Conservation (phyloP, 495 filamentous ascomycete genomes). For the Parathielavia appendiculata region DNA sequence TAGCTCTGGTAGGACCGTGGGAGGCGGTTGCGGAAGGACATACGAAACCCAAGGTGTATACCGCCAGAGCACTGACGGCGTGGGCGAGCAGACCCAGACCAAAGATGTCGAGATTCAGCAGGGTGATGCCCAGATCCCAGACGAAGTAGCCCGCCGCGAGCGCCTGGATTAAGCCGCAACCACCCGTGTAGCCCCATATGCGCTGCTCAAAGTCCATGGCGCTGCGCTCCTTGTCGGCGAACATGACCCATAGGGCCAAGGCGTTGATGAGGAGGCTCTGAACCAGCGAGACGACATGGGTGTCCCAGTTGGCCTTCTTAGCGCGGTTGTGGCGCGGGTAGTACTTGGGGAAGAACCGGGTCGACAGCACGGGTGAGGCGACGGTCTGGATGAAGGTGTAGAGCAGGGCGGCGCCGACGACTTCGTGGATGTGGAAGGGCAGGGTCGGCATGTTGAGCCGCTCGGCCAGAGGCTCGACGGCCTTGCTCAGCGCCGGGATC, state of each 20-base stretch:
- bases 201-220: slow-evolving; percentile 67
- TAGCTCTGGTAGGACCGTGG: neutral
- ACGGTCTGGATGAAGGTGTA: slow-evolving; percentile 72
- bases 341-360: slow-evolving; percentile 59
- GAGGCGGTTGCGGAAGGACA: slow-evolving; percentile 36
- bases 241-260: slow-evolving; percentile 80
- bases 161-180: slow-evolving; percentile 73
- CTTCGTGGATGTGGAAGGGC: slow-evolving; percentile 82
- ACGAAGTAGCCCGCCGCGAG: slow-evolving; percentile 92
- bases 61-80: slow-evolving; percentile 74
- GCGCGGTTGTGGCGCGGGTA: slow-evolving; percentile 63
- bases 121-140: slow-evolving; percentile 80
- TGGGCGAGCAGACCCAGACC: slow-evolving; percentile 86
- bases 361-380: slow-evolving; percentile 71
- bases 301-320: slow-evolving; percentile 88
- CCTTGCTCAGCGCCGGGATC: slow-evolving; percentile 47
- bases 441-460: slow-evolving; percentile 61
- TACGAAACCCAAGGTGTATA: slow-evolving; percentile 91
- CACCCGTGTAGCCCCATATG: slow-evolving; percentile 87
- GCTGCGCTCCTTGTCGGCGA: slow-evolving; percentile 66
- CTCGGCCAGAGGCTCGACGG: slow-evolving; percentile 55
- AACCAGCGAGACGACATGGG: slow-evolving; percentile 89
- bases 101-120: slow-evolving; percentile 69
- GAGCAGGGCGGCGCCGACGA: slow-evolving; percentile 63
- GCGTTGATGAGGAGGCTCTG: slow-evolving; percentile 76